Percentiles rank a stretch among this genome's conserved stretches.
phyloP scores from a whole-genome alignment of 2,329 filamentous ascomycete species.

The Xylariaceae sp. region DNA sequence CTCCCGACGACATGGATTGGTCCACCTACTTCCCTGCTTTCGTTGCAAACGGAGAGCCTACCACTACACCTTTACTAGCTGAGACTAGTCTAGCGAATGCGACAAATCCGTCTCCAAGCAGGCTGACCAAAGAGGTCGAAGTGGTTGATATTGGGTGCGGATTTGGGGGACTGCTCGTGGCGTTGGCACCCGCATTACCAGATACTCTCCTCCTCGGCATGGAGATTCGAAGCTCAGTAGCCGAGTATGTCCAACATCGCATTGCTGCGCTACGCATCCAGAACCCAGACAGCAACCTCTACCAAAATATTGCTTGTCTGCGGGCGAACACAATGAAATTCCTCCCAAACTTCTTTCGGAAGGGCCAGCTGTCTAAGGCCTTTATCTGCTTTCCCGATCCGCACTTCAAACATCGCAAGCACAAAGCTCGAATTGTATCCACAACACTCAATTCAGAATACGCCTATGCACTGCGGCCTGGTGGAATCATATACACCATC shows the following conservation, averaged over 20 bases:
- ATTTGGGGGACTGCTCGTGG: constrained; percentile 89
- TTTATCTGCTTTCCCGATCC: constrained; percentile 99
- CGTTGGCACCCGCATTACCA: constrained; percentile 80
- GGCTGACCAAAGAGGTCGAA: constrained; percentile 75
- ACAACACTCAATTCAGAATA: constrained; percentile 91
- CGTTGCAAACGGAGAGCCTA: constrained; percentile 51
- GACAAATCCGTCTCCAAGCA: constrained; percentile 36
- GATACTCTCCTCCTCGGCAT: constrained; percentile 85
- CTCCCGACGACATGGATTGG: constrained; percentile 91
- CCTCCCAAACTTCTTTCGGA: constrained; percentile 94
- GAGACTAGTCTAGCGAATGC: constrained; percentile 15
- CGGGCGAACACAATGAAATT: constrained; percentile 99
- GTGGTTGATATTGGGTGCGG: constrained; percentile 97
- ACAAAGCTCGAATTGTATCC: constrained; percentile 95
- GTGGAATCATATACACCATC: constrained; percentile 92
- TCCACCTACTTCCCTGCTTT: constrained; percentile 81
- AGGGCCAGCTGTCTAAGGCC: constrained; percentile 82
- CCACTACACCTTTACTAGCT: constrained; percentile 31
- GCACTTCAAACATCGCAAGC: constrained; percentile 96
- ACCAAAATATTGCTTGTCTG: constrained; percentile 88
- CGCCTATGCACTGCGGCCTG: constrained; percentile 82
- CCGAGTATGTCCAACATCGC: constrained; percentile 88
- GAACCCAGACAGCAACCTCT: constrained; percentile 59
- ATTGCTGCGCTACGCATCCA: constrained; percentile 81
- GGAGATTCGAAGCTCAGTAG: constrained; percentile 90